Conservation (phyloP, 371 early-diverging fungal genomes). For the Circinella umbellata region DNA sequence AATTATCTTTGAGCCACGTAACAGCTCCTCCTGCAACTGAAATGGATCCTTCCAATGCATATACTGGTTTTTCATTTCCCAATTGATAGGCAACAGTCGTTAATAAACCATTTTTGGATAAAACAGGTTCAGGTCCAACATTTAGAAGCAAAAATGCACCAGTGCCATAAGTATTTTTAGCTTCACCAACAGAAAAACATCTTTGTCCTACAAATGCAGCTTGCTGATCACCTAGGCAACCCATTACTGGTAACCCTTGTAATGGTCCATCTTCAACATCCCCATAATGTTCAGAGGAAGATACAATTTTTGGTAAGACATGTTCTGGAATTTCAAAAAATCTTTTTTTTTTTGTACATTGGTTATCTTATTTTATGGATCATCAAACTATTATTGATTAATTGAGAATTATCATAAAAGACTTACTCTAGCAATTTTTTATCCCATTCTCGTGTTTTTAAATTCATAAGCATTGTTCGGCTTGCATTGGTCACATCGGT, state of each 20-base stretch:
- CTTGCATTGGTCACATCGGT: slow-evolving; percentile 96
- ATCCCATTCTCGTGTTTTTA: slow-evolving; percentile 82
- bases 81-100: slow-evolving; percentile 94
- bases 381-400: no score
- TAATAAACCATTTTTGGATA: slow-evolving; percentile 84
- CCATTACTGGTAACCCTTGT: slow-evolving; percentile 75
- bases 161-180: slow-evolving; percentile 97
- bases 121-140: slow-evolving; percentile 82
- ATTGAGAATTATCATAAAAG: no score
- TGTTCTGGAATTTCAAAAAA: slow-evolving; percentile 73
- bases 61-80: slow-evolving; percentile 74
- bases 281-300: slow-evolving; percentile 86
- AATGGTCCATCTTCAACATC: slow-evolving; percentile 63
- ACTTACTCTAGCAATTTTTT: slow-evolving; percentile 62
- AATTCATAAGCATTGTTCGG: slow-evolving; percentile 92
- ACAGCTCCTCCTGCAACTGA: slow-evolving; percentile 94
- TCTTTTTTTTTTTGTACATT: slow-evolving; percentile 13
- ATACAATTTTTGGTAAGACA: slow-evolving; percentile 79
- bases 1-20: slow-evolving; percentile 89
- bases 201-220: slow-evolving; percentile 96
- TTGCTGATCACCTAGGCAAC: slow-evolving; percentile 96
- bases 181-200: slow-evolving; percentile 86
- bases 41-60: slow-evolving; percentile 95
- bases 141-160: slow-evolving; percentile 96
- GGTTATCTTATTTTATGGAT: no score